A percentile compares a stretch with the other conserved stretches of the same genome.
These are phyloP conservation scores for Candida dendrica DNA, from an alignment of 805 yeast species.

Conservation along the genomic window DNA sequence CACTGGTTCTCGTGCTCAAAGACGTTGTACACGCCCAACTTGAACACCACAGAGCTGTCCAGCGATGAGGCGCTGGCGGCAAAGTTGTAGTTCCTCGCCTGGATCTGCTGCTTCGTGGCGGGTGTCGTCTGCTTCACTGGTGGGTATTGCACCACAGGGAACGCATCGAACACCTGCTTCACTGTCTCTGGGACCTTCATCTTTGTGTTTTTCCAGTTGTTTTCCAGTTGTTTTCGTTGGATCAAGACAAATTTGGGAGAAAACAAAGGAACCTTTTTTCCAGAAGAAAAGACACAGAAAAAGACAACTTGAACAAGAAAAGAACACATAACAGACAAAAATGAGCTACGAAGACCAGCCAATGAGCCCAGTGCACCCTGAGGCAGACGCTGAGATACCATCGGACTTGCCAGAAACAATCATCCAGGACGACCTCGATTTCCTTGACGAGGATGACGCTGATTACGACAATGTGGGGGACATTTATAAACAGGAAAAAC, in stretches of 20 bases:
- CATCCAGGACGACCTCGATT: slow-evolving; percentile 12
- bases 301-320: not conserved
- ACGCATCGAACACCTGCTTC: slow-evolving; percentile 38
- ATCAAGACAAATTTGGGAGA: not conserved
- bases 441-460: slow-evolving; percentile 1
- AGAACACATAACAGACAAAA: too few relatives aligned
- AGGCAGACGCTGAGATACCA: slow-evolving; percentile 15
- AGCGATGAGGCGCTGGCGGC: slow-evolving; percentile 8
- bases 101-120: slow-evolving; percentile 18
- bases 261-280: too few relatives aligned
- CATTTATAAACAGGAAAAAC: not conserved
- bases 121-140: slow-evolving; percentile 25
- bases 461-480: too few relatives aligned
- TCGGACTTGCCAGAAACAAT: slow-evolving; percentile 1
- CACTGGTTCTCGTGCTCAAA: slow-evolving; percentile 21
- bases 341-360: slow-evolving; percentile 14
- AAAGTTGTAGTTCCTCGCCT: slow-evolving; percentile 18
- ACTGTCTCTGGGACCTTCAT: slow-evolving; percentile 34
- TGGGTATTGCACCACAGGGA: slow-evolving; percentile 42
- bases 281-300: not conserved
- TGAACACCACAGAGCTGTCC: slow-evolving; percentile 28
- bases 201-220: not conserved
- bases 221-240: not conserved
- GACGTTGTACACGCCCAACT: slow-evolving; percentile 48
- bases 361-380: slow-evolving; percentile 18